Conservation (phyloP, 73 alveolate species). For the Loxodes magnus region DNA sequence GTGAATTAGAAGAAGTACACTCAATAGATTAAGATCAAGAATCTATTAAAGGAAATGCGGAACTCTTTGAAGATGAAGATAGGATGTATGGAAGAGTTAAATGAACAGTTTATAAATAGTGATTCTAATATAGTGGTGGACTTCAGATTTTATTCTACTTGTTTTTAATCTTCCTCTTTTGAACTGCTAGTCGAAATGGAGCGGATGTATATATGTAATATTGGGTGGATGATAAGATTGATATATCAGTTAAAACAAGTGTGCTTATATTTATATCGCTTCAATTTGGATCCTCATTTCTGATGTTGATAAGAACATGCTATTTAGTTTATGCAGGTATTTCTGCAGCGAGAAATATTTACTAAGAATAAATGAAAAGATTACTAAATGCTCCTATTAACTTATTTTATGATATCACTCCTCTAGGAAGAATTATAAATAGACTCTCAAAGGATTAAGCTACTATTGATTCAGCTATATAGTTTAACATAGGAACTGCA, state of each 20-base stretch:
- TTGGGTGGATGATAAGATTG: background rate
- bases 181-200: background rate
- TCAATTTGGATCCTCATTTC: conserved; percentile 2
- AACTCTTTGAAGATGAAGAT: conserved; percentile 26
- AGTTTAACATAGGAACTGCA: conserved; percentile 18
- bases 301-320: background rate
- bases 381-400: conserved; percentile 77
- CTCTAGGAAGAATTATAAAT: conserved; percentile 87
- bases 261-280: background rate
- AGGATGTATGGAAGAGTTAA: conserved; percentile 30
- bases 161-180: background rate
- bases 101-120: conserved; percentile 19
- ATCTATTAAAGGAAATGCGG: background rate
- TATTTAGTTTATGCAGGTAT: background rate
- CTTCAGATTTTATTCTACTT: background rate
- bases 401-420: conserved; percentile 85
- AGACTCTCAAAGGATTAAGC: conserved; percentile 74
- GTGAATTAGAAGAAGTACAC: no score
- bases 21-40: background rate
- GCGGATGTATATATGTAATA: conserved; percentile 8
- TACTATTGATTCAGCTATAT: conserved; percentile 25
- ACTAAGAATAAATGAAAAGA: conserved; percentile 31
- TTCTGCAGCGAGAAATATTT: conserved; percentile 16
- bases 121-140: conserved; percentile 22
- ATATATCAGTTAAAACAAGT: background rate